A percentile compares a stretch with the other conserved stretches of the same genome.
phyloP scores from a whole-genome alignment of 2,329 filamentous ascomycete genomes.

The Claviceps quebecensis region DNA sequence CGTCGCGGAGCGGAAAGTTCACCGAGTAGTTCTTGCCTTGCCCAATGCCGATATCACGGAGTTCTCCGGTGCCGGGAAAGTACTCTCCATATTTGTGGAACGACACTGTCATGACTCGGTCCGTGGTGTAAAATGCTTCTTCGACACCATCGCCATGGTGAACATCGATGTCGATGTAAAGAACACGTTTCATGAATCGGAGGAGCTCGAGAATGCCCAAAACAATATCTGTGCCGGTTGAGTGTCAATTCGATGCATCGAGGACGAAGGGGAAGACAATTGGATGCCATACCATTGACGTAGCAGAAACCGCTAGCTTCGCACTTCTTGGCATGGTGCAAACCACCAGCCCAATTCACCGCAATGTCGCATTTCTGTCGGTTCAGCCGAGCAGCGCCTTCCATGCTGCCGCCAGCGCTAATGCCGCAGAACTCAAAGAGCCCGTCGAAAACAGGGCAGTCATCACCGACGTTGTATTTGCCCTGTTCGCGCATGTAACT shows the following conservation, averaged over 20 bases:
- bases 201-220: conserved; percentile 87
- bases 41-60: conserved; percentile 76
- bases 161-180: conserved; percentile 94
- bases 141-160: conserved; percentile 90
- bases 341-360: conserved; percentile 93
- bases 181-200: conserved; percentile 80
- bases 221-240: conserved; percentile 59
- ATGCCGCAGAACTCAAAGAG: conserved; percentile 95
- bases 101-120: conserved; percentile 83
- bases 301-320: conserved; percentile 98
- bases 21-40: conserved; percentile 79
- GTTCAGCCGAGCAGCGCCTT: conserved; percentile 80
- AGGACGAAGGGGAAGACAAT: background rate
- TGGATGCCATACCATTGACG: conserved; percentile 60
- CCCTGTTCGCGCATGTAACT: conserved; percentile 78
- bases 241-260: conserved; percentile 3
- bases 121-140: conserved; percentile 84
- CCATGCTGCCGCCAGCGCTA: conserved; percentile 86
- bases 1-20: conserved; percentile 84
- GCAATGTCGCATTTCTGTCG: conserved; percentile 91
- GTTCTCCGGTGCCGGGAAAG: conserved; percentile 82
- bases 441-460: conserved; percentile 94
- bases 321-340: conserved; percentile 95
- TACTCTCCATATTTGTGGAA: conserved; percentile 97
- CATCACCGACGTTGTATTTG: conserved; percentile 89